phyloP scores from a whole-genome alignment of 192 early-diverging fungal genomes.

The Mortierella hygrophila region DNA sequence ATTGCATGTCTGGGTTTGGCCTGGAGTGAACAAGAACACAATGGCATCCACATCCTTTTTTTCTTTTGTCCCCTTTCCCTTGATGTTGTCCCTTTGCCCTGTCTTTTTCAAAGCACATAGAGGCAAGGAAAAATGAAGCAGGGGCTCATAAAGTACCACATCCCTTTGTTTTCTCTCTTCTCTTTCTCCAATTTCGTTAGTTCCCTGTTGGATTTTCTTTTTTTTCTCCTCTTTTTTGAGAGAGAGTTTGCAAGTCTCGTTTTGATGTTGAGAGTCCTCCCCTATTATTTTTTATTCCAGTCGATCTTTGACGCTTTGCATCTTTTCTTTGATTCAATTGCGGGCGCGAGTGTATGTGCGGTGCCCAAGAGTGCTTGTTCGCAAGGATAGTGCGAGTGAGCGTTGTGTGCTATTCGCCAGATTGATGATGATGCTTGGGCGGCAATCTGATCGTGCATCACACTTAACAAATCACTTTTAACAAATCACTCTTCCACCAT shows the following conservation, averaged over 20 bases:
- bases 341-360: neutral
- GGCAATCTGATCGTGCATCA: constrained; percentile 1
- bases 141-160: neutral
- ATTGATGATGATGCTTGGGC: neutral
- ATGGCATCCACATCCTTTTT: neutral
- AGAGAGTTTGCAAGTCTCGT: too few species aligned
- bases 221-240: too few species aligned
- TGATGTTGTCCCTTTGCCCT: neutral
- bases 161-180: neutral
- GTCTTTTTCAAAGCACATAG: neutral
- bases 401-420: neutral
- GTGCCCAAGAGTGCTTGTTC: too few species aligned
- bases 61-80: neutral
- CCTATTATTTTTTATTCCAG: neutral
- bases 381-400: neutral
- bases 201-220: neutral
- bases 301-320: neutral
- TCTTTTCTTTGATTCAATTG: neutral
- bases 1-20: neutral
- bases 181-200: neutral
- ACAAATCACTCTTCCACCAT: neutral
- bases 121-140: neutral
- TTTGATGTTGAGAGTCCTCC: neutral
- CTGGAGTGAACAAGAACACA: constrained; percentile 1
- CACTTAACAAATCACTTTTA: neutral